Percentiles rank a stretch among this genome's conserved stretches.
These are phyloP conservation scores for Ogataea pignaliae DNA, from an alignment of 805 yeast species.

Conservation along the genomic window DNA sequence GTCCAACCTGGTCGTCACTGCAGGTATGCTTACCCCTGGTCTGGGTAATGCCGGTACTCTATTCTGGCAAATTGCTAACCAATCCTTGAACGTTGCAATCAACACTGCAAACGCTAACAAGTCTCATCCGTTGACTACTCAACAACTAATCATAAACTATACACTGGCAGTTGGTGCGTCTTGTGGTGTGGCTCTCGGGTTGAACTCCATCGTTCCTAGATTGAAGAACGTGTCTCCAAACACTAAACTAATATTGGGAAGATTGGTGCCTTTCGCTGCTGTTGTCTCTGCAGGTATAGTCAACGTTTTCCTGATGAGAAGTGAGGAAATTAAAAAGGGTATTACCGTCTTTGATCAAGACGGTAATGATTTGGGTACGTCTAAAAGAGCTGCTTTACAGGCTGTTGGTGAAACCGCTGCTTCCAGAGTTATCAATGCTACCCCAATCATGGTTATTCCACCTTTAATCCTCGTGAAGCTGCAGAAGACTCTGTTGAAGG, in stretches of 20 bases:
- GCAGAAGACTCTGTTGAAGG: constrained; percentile 66
- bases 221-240: constrained; percentile 64
- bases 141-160: constrained; percentile 75
- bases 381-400: constrained; percentile 79
- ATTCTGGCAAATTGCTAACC: constrained; percentile 98
- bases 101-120: constrained; percentile 96
- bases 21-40: constrained; percentile 96
- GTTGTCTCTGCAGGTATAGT: constrained; percentile 96
- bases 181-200: constrained; percentile 92
- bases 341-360: constrained; percentile 63
- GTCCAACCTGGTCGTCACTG: constrained; percentile 90
- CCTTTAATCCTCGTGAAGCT: constrained; percentile 78
- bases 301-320: constrained; percentile 94
- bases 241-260: constrained; percentile 67
- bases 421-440: constrained; percentile 90
- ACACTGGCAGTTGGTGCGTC: constrained; percentile 89
- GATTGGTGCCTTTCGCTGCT: constrained; percentile 97
- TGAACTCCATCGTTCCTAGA: constrained; percentile 86
- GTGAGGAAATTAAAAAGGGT: constrained; percentile 87
- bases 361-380: constrained; percentile 64
- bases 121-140: constrained; percentile 80
- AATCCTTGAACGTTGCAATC: constrained; percentile 93
- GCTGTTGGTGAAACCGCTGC: constrained; percentile 98
- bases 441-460: constrained; percentile 97
- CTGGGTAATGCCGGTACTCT: constrained; percentile 85